Base-by-base conservation (phyloP, 345 rosid species). In the Acer saccharum region DNA sequence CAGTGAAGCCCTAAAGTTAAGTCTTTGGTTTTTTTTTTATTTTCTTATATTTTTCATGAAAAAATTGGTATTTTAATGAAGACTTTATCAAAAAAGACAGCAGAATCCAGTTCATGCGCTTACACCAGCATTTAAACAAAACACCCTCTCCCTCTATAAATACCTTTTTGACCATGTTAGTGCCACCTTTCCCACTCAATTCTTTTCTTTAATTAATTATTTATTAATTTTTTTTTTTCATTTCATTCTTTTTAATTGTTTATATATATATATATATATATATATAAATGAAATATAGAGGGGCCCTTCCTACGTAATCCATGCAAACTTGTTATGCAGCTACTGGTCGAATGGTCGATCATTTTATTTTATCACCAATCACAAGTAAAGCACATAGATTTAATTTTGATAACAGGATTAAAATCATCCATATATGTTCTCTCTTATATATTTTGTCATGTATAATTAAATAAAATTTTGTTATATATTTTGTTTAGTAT, bases 41-140 rank as follows among this genome's bases (percentile, higher is more conserved):
- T 50, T 4, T 4, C 4, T 3, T 35, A 35, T 35, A 29, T 29
- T 29, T 83, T 60, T 69, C 48, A 69, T 65, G 29, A 27, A 18
- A 29, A 58, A 65, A 65, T 13, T 10, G 75, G 57, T 70, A 76
- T 84, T 76, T 72, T 68, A 50, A 75, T 74, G 20, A 77, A 78
- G 76, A 76, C 73, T 81, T 69, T 82, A 63, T 32, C 58, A 77
- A 77, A 69, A 81, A 80, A 79, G 84, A 89, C 83, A 80, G 76
- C 81, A 83, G 89, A 83, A 83, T 83, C 87, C 87, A 86, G 84
- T 86, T 86, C 86, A 83, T 86, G 83, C 63, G 91, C 89, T 89
- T 64, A 80, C 88, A 83, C 79, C 76, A 83, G 86, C 89, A 78
- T 80, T 66, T 76, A 61, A 67, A 78, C 79, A 83, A 83, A 83